phyloP scores from a whole-genome alignment of 257 asterid genomes.

The Plantago major region DNA sequence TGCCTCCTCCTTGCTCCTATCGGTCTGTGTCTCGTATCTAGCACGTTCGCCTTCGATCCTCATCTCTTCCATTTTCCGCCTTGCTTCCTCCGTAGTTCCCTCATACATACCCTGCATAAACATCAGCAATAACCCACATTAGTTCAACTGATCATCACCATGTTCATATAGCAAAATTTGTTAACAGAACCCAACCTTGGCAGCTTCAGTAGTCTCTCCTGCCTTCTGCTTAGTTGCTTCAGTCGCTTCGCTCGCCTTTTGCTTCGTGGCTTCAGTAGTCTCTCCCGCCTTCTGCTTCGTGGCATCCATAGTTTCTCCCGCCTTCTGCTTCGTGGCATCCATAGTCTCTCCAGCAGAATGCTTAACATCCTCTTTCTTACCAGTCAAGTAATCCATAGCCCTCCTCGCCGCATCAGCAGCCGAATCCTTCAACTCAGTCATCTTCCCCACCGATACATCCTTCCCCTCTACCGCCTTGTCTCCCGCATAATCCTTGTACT shows the following conservation, averaged over 20 bases:
- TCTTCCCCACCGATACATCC: conserved; percentile 44
- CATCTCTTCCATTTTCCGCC: conserved; percentile 53
- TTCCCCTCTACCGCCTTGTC: conserved; percentile 57
- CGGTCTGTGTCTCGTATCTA: conserved; percentile 19
- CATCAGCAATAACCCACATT: no score
- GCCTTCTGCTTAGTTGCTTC: conserved; percentile 34
- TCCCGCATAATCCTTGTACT: conserved; percentile 35
- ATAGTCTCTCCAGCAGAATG: conserved; percentile 31
- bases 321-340: conserved; percentile 31
- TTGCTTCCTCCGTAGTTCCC: conserved; percentile 45
- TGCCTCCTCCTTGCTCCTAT: conserved; percentile 14
- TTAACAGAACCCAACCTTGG: conserved; percentile 56
- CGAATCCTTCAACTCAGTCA: conserved; percentile 50
- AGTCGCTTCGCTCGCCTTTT: conserved; percentile 28
- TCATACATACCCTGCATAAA: conserved; percentile 40
- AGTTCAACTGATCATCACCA: neutral
- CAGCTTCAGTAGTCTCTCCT: conserved; percentile 29
- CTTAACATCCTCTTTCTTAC: conserved; percentile 59
- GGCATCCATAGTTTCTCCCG: neutral
- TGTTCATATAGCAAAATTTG: neutral
- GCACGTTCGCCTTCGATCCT: conserved; percentile 31
- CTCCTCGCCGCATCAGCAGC: conserved; percentile 47
- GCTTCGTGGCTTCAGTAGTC: conserved; percentile 33
- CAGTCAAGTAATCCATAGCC: conserved; percentile 60
- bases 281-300: conserved; percentile 23